Evolutionary conservation across 331 rosid species (phyloP).

Genomic region (Cydonia oblonga): DNA sequence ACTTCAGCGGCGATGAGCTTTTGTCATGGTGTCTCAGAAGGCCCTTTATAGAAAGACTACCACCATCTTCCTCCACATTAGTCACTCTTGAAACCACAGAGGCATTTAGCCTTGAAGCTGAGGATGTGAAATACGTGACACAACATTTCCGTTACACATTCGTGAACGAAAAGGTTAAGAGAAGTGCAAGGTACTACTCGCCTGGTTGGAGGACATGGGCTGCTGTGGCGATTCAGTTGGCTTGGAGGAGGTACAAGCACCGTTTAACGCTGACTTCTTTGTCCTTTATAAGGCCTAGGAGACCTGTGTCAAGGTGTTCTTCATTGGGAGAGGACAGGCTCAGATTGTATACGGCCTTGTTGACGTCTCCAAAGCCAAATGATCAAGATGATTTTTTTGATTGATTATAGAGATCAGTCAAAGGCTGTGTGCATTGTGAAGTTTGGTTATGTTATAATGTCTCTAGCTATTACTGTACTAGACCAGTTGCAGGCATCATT

Average conservation of each 20-base stretch:
- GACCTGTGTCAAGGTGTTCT: slow-evolving; percentile 64
- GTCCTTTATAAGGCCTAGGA: slow-evolving; percentile 69
- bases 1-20: slow-evolving; percentile 87
- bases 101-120: slow-evolving; percentile 74
- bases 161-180: slow-evolving; percentile 72
- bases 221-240: slow-evolving; percentile 80
- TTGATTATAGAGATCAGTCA: slow-evolving; percentile 22
- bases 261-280: slow-evolving; percentile 52
- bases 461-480: background rate
- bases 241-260: slow-evolving; percentile 79
- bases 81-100: slow-evolving; percentile 73
- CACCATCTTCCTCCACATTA: slow-evolving; percentile 66
- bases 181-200: slow-evolving; percentile 84
- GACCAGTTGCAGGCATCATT: background rate
- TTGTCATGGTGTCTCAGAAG: slow-evolving; percentile 85
- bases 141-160: slow-evolving; percentile 90
- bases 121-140: slow-evolving; percentile 79
- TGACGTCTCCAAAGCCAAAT: slow-evolving; percentile 89
- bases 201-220: slow-evolving; percentile 99
- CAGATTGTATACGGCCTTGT: slow-evolving; percentile 66
- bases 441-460: background rate
- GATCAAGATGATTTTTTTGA: slow-evolving; percentile 44
- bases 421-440: background rate
- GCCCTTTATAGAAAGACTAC: slow-evolving; percentile 69
- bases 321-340: slow-evolving; percentile 76